Base-by-base conservation (phyloP, 768 basidiomycete species). In the Hortiboletus campestris region DNA sequence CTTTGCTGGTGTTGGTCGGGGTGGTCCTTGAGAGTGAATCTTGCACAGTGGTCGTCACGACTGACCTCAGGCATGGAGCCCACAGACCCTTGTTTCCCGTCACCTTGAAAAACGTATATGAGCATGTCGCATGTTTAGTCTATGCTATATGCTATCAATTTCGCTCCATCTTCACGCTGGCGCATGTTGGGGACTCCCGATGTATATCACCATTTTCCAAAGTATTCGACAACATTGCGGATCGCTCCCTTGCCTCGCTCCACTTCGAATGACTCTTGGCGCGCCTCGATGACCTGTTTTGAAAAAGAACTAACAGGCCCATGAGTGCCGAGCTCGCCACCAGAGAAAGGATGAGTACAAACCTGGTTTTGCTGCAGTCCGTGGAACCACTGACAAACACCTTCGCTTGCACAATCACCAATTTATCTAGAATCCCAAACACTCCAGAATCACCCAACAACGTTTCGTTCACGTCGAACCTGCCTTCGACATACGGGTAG, bases 1-100 rank as follows among this genome's bases (percentile, higher is more conserved):
- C 68, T 97, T 90, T 71, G 81, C 85, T 67, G 90, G 91, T 74
- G 89, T 94, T 64, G 94, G 94, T 53, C 85, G 94, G 66, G 94
- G 94, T 75, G 86, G 80, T 52, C 88, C 92, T 59, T 80, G 89
- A 73, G 86, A 85, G 75, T 86, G 68, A 61, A 52, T 10, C 14
- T 19, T 44, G 45, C 49, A 34, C 35, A 16, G 2, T 48, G 7
- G 25, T 47, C 36, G 22, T 42, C 44, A 29, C 22, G 31, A 22
- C 38, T 16, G 57, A 56, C 49, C 29, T 41, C 31, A 43, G 11
- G n/a, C 40, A 36, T 34, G 29, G 41, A 17, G 38, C n/a, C 8
- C 14, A 20, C 40, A 34, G 22, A 38, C 22, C 25, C 41, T 38
- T 41, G 39, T 28, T 45, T 53, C 44, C 20, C 39, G 4, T 43